Percentiles rank a stretch among this genome's conserved stretches.
These are phyloP conservation scores for Cutaneotrichosporon curvatum DNA, from an alignment of 1,284 basidiomycete genomes.

Conservation along the genomic window DNA sequence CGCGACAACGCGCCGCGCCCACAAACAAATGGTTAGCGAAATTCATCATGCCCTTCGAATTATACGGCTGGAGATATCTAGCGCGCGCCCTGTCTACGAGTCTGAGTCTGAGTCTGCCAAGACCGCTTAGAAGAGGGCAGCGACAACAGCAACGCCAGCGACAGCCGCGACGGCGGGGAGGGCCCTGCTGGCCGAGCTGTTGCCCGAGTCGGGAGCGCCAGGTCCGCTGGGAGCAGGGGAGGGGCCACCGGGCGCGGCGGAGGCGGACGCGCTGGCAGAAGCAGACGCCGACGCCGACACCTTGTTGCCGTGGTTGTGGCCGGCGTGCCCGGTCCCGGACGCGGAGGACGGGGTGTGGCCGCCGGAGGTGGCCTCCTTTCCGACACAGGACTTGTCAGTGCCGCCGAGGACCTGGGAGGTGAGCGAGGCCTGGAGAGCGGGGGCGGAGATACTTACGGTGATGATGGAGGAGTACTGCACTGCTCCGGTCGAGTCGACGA, in stretches of 20 bases:
- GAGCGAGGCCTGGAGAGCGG: background rate
- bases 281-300: no score
- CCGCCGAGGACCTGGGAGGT: background rate
- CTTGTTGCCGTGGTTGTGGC: no score
- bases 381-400: no score
- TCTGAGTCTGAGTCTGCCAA: background rate
- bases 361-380: no score
- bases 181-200: background rate
- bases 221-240: no score
- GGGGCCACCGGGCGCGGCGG: no score
- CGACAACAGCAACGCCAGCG: slow-evolving; percentile 29
- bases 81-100: background rate
- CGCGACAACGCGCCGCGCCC: no score
- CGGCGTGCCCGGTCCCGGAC: no score
- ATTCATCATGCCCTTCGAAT: no score
- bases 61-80: no score
- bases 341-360: no score
- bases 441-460: slow-evolving; percentile 20
- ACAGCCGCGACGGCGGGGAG: slow-evolving; percentile 26
- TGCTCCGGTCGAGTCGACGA: slow-evolving; percentile 33
- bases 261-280: background rate
- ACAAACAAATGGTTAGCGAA: no score
- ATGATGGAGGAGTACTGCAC: slow-evolving; percentile 30
- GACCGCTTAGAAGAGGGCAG: slow-evolving; percentile 31
- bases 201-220: background rate